A percentile compares a stretch with the other conserved stretches of the same genome.
Evolutionary conservation across 108 stramenopile species (phyloP).

Genomic region (Fragilariopsis cylindrus): DNA sequence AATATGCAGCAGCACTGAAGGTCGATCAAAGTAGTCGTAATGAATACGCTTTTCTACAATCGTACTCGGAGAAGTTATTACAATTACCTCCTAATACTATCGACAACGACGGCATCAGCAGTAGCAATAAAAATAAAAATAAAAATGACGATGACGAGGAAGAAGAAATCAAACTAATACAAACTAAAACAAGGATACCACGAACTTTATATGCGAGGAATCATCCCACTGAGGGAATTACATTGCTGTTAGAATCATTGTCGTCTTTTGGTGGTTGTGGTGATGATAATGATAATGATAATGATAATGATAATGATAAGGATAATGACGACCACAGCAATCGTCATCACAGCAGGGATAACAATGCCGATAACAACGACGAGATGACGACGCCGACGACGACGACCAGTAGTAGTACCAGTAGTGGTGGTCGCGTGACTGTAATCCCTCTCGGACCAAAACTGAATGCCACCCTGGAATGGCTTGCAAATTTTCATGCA

Average conservation of each 20-base stretch:
- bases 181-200: neutral
- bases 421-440: neutral
- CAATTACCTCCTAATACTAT: no score
- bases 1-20: neutral
- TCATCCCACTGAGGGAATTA: neutral
- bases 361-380: no score
- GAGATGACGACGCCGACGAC: no score
- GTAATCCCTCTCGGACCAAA: neutral
- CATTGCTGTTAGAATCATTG: neutral
- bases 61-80: neutral
- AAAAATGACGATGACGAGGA: neutral
- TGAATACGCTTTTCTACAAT: neutral
- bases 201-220: neutral
- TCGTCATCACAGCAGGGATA: no score
- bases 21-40: neutral
- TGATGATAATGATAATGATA: no score
- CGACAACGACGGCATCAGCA: no score
- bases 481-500: neutral
- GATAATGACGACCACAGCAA: no score
- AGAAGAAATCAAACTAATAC: no score
- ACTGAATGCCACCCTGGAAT: neutral
- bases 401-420: neutral
- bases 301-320: no score
- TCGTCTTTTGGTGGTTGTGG: neutral
- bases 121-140: neutral